Evolutionary conservation across 805 yeast genomes (phyloP), one percentile per base, ranked within the genome.

Genomic region (Grigorovia transvaalensis): DNA sequence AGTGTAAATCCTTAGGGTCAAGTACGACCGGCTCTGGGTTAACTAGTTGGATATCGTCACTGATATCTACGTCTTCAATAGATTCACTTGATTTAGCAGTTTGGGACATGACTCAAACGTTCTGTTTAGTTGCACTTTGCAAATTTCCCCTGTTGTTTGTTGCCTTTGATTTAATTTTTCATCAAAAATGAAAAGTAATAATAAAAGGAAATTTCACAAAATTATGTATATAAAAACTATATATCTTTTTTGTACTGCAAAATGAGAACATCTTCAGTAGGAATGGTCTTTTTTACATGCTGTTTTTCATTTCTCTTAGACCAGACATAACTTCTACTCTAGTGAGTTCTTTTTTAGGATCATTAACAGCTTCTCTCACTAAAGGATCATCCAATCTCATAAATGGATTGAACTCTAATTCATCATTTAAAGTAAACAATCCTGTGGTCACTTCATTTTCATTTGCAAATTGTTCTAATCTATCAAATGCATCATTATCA

Each of bases 321-420:
- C 71, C 76, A 44, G 74, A 78, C 95, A 91, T 87, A 18, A 88
- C 80, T 23, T 76, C 80, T 15, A 72, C 73, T 6, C 71, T 69
- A 45, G 58, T 9, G 56, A 54, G 55, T 7, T 47, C 30, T 1
- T 71, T 66, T 13, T 75, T 76, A 0, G 67, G 53, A 40, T 71
- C 73, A 0, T 86, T 85, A 0, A 89, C 78, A 15, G 81, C 79
- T 45, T 71, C 62, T 57, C 79, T 71, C 11, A 93, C 81, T 27
- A 70, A 71, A 0, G 82, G 79, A 60, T 90, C 95, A 38, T 69
- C 65, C 15, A 85, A 69, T 62, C 87, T 80, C 89, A 91, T 82
- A 71, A 93, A 93, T 27, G 99, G 99, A 67, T 93, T 93, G 71
- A 80, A 85, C 47, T 72, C 66, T 55, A 81, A 72, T 67, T 93